Conservation (phyloP, 2,329 filamentous ascomycete genomes). For the Leptographium lundbergii region DNA sequence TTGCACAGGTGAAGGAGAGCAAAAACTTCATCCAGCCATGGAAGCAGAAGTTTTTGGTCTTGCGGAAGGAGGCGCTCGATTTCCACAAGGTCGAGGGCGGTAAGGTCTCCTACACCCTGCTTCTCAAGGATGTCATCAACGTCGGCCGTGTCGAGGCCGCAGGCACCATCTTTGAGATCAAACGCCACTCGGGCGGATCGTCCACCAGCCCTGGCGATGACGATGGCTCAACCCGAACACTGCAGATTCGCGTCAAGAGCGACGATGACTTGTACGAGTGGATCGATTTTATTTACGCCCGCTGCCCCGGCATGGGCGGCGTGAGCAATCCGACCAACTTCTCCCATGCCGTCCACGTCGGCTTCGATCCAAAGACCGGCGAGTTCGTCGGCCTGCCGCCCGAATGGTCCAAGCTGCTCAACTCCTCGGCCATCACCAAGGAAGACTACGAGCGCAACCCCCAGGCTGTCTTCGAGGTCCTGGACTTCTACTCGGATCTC, state of each 20-base stretch:
- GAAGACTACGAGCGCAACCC: constrained; percentile 98
- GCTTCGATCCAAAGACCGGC: constrained; percentile 89
- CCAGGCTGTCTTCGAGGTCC: constrained; percentile 67
- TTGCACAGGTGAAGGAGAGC: constrained; percentile 82
- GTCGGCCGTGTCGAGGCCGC: constrained; percentile 86
- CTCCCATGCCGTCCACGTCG: constrained; percentile 90
- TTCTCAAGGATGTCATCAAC: constrained; percentile 75
- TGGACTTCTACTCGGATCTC: constrained; percentile 78
- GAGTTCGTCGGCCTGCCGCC: constrained; percentile 89
- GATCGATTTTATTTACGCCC: constrained; percentile 96
- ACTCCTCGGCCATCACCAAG: constrained; percentile 92
- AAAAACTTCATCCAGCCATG: constrained; percentile 70
- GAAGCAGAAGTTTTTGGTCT: constrained; percentile 85
- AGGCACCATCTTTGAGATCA: constrained; percentile 89
- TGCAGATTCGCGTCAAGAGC: constrained; percentile 86
- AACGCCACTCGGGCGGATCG: constrained; percentile 54
- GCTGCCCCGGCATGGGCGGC: constrained; percentile 93
- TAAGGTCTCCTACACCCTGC: constrained; percentile 76
- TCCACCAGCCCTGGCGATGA: constrained; percentile 64
- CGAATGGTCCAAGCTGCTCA: constrained; percentile 95
- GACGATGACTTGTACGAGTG: constrained; percentile 97
- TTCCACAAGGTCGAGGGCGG: constrained; percentile 87
- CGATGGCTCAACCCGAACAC: constrained; percentile 67
- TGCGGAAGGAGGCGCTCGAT: constrained; percentile 86
- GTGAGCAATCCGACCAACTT: constrained; percentile 99